These are phyloP conservation scores for Amphibolis antarctica DNA, from an alignment of 106 monocot genomes.

Conservation along the genomic window DNA sequence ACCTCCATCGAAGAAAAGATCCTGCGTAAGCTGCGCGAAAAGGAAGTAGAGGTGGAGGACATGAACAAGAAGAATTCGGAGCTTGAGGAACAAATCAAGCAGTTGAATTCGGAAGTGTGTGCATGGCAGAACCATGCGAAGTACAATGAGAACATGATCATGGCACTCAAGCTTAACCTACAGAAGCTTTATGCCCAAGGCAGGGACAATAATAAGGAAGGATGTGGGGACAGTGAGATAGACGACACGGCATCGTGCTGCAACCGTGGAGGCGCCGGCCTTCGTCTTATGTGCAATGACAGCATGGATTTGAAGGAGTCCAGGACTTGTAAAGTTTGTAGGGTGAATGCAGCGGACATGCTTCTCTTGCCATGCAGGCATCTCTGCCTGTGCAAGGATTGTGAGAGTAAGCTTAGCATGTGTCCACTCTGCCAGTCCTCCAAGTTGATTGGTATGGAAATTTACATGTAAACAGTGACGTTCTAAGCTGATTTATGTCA, in stretches of 20 bases:
- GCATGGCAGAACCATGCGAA: conserved; percentile 72
- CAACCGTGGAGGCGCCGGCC: conserved; percentile 24
- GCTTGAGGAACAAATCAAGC: conserved; percentile 73
- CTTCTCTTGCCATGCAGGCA: conserved; percentile 78
- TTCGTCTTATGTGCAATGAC: conserved; percentile 9
- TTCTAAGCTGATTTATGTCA: background rate
- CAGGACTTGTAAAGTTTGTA: conserved; percentile 49
- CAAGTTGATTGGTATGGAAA: conserved; percentile 70
- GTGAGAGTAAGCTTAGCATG: conserved; percentile 64
- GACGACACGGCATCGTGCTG: conserved; percentile 70
- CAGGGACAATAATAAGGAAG: conserved; percentile 53
- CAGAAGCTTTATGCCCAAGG: conserved; percentile 51
- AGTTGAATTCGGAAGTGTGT: conserved; percentile 34
- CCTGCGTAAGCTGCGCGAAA: conserved; percentile 44
- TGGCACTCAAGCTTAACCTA: conserved; percentile 46
- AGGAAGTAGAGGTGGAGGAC: conserved; percentile 44
- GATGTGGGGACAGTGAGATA: conserved; percentile 78
- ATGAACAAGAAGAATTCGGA: conserved; percentile 60
- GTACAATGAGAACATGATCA: conserved; percentile 62
- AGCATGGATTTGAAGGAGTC: conserved; percentile 14
- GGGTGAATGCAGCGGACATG: conserved; percentile 56
- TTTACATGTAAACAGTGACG: conserved; percentile 33
- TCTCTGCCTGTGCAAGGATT: conserved; percentile 84
- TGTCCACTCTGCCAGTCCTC: conserved; percentile 76
- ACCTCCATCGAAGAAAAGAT: conserved; percentile 53